phyloP scores from a whole-genome alignment of 2,329 filamentous ascomycete genomes.

The Exophiala oligosperma region DNA sequence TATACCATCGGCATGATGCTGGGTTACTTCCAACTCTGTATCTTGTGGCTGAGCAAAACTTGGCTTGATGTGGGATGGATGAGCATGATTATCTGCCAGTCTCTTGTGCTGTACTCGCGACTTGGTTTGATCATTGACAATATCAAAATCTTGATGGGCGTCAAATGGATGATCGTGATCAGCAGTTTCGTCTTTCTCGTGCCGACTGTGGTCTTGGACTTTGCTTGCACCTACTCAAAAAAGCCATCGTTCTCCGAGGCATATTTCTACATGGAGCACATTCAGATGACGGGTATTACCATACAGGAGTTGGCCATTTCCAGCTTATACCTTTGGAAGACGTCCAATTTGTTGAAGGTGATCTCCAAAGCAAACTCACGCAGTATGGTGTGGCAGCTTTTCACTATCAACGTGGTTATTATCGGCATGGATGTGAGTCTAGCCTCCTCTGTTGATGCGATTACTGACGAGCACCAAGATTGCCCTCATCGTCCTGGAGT shows the following conservation, averaged over 20 bases:
- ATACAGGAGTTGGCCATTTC: conserved; percentile 58
- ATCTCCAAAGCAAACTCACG: conserved; percentile 44
- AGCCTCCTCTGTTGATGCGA: background rate
- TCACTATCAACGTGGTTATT: conserved; percentile 50
- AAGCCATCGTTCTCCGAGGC: conserved; percentile 32
- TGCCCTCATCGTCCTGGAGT: conserved; percentile 45
- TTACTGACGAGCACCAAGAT: conserved; percentile 25
- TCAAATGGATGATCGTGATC: conserved; percentile 48
- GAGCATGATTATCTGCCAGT: conserved; percentile 50
- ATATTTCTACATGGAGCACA: conserved; percentile 52
- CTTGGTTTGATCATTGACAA: conserved; percentile 44
- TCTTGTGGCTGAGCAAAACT: conserved; percentile 38
- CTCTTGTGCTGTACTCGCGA: conserved; percentile 51
- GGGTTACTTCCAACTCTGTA: conserved; percentile 43
- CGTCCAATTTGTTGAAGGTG: conserved; percentile 50
- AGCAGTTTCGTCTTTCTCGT: conserved; percentile 44
- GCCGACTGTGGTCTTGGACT: conserved; percentile 45
- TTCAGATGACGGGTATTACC: conserved; percentile 58
- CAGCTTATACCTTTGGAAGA: conserved; percentile 54
- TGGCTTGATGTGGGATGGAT: conserved; percentile 48
- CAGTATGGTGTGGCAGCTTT: conserved; percentile 50
- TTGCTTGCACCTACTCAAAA: conserved; percentile 37
- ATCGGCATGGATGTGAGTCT: conserved; percentile 42
- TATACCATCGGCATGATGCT: conserved; percentile 49
- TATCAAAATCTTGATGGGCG: conserved; percentile 38